Percentiles rank a stretch among this genome's conserved stretches.
Evolutionary conservation across 2,329 filamentous ascomycete genomes (phyloP).

Genomic region (Fusarium concolor): DNA sequence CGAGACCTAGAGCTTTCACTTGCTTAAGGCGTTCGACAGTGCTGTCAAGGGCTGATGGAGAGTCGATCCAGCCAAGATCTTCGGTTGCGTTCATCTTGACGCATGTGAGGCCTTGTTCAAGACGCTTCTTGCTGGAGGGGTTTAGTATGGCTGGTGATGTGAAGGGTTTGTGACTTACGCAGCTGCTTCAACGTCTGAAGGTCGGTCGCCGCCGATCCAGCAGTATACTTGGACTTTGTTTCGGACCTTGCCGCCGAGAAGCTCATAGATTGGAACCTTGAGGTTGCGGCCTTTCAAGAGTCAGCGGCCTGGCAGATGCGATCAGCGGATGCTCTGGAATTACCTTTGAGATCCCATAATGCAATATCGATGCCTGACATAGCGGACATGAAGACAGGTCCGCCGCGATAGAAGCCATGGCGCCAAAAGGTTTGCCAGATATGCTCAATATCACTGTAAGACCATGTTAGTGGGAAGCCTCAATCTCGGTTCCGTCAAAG

Average conservation of each 20-base stretch:
- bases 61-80: slow-evolving; percentile 81
- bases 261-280: slow-evolving; percentile 76
- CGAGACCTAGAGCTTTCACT: slow-evolving; percentile 76
- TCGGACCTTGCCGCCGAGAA: slow-evolving; percentile 80
- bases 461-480: accelerated
- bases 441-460: slow-evolving; percentile 76
- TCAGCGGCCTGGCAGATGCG: not conserved
- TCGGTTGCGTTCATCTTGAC: slow-evolving; percentile 87
- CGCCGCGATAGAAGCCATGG: slow-evolving; percentile 79
- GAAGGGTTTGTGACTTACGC: slow-evolving; percentile 58
- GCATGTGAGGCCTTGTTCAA: slow-evolving; percentile 64
- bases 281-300: slow-evolving; percentile 54
- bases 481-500: accelerated
- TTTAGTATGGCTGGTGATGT: slow-evolving; percentile 56
- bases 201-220: slow-evolving; percentile 82
- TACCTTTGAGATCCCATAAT: slow-evolving; percentile 79
- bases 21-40: slow-evolving; percentile 75
- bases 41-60: slow-evolving; percentile 70
- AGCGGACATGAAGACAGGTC: slow-evolving; percentile 84
- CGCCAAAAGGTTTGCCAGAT: slow-evolving; percentile 83
- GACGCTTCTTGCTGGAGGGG: slow-evolving; percentile 47
- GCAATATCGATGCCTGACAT: slow-evolving; percentile 83
- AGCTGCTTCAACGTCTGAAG: slow-evolving; percentile 71
- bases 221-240: slow-evolving; percentile 78
- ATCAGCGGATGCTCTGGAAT: accelerated